Conservation (phyloP, 2,329 filamentous ascomycete genomes). For the Sarocladium strictum region DNA sequence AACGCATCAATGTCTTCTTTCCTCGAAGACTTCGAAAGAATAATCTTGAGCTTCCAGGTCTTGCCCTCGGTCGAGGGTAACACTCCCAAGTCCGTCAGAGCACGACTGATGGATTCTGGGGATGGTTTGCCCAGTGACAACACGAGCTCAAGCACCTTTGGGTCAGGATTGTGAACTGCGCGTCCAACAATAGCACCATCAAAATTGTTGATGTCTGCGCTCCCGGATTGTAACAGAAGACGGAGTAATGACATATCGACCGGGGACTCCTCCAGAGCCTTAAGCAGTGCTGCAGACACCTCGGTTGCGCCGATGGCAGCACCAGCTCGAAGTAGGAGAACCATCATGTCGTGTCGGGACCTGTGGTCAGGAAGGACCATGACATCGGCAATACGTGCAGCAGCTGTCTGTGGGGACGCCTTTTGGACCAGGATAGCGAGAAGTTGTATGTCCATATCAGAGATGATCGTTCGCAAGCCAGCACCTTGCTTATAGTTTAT, state of each 20-base stretch:
- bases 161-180: slow-evolving; percentile 38
- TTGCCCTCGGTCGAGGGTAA: slow-evolving; percentile 40
- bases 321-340: slow-evolving; percentile 39
- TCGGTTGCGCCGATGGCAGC: slow-evolving; percentile 36
- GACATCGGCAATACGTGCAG: slow-evolving; percentile 40
- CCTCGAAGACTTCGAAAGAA: slow-evolving; percentile 37
- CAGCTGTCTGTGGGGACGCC: slow-evolving; percentile 40
- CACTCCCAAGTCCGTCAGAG: slow-evolving; percentile 35
- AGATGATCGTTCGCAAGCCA: slow-evolving; percentile 42
- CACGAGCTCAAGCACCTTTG: slow-evolving; percentile 41
- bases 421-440: slow-evolving; percentile 39
- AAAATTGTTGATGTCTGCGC: slow-evolving; percentile 46
- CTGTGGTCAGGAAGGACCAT: slow-evolving; percentile 38
- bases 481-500: slow-evolving; percentile 47
- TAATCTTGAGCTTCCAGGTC: slow-evolving; percentile 40
- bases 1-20: slow-evolving; percentile 38
- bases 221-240: slow-evolving; percentile 43
- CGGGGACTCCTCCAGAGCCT: slow-evolving; percentile 35
- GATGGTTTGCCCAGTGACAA: slow-evolving; percentile 40
- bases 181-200: slow-evolving; percentile 35
- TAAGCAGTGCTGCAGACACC: slow-evolving; percentile 36
- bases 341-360: slow-evolving; percentile 40
- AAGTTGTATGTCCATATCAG: slow-evolving; percentile 40
- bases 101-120: slow-evolving; percentile 34
- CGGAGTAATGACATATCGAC: slow-evolving; percentile 44